Evolutionary conservation across 164 flowering plant species (phyloP), one percentile per base, ranked within the genome.

Genomic region (Vitis labrusca): DNA sequence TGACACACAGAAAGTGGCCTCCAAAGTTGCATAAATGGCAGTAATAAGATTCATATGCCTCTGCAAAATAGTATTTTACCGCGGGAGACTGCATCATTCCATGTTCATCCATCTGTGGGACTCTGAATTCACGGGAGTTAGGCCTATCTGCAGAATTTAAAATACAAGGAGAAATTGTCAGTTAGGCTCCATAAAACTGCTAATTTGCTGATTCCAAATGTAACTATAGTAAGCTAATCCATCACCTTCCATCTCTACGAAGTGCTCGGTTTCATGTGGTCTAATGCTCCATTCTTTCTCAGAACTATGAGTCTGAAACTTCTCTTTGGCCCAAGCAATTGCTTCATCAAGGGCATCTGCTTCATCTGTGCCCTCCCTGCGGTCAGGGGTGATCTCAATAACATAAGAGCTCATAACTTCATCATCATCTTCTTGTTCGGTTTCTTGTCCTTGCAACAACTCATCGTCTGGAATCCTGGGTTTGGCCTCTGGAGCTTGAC

Each of bases 311-410:
- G 72, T 47, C 30, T 78, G 85, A 70, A 76, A 87, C 79, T 78
- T 91, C 82, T 91, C 95, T 69, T 89, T 91, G 2, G 93, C 97
- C 98, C 98, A 93, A 8, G 97, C 97, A 63, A 93, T 90, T 2
- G 97, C 97, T 71, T 91, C 98, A 58, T 89, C 92, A 10, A 93
- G 75, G 12, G 79, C 85, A 16, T 78, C 74, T 4, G 88, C 85
- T 67, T 91, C 90, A 23, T 73, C 74, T 3, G 47, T 29, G 9
- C 76, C 86, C 63, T 80, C 87, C 61, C 81, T 79, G 12, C 65
- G 58, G 5, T 78, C 82, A 51, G 83, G 66, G 65, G 32, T 83
- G 64, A 89, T 85, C 81, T 93, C 95, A 67, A 93, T 90, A 5
- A 91, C 94, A 71, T 84, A 93, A 59, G 93, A 87, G 67, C 86